Conservation (phyloP, 2,329 filamentous ascomycete genomes). For the Cytospora mali region DNA sequence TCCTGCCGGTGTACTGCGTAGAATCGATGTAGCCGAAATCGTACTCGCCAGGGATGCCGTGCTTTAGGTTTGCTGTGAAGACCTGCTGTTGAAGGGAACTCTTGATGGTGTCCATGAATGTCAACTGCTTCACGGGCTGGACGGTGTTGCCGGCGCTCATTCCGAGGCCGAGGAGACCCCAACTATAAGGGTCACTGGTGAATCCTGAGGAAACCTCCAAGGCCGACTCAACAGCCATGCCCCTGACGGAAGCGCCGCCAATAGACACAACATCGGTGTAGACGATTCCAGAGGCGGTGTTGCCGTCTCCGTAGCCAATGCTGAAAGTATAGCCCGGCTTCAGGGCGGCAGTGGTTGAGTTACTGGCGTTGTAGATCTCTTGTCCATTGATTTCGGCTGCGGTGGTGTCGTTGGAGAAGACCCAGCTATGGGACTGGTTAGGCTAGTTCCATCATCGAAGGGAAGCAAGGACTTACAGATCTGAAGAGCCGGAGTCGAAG, state of each 20-base stretch:
- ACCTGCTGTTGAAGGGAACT: conserved; percentile 44
- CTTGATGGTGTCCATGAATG: conserved; percentile 43
- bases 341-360: conserved; percentile 47
- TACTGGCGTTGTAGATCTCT: conserved; percentile 55
- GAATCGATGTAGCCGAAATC: conserved; percentile 60
- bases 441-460: too few relatives aligned
- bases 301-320: conserved; percentile 66
- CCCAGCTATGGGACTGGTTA: conserved; percentile 47
- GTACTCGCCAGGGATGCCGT: conserved; percentile 47
- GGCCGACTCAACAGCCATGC: conserved; percentile 39
- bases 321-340: conserved; percentile 18
- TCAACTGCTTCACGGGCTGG: conserved; percentile 33
- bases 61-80: conserved; percentile 54
- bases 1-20: conserved; percentile 54
- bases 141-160: conserved; percentile 38
- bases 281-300: conserved; percentile 61
- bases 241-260: conserved; percentile 44
- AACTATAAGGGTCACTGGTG: conserved; percentile 31
- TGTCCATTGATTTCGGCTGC: conserved; percentile 51
- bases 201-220: conserved; percentile 34
- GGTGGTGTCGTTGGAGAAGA: conserved; percentile 61
- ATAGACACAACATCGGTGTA: conserved; percentile 65
- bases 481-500: conserved; percentile 69
- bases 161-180: conserved; percentile 36
- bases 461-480: conserved; percentile 47